Percentiles rank a stretch among this genome's conserved stretches.
phyloP scores from a whole-genome alignment of 805 yeast genomes.

The Candida hispaniensis region DNA sequence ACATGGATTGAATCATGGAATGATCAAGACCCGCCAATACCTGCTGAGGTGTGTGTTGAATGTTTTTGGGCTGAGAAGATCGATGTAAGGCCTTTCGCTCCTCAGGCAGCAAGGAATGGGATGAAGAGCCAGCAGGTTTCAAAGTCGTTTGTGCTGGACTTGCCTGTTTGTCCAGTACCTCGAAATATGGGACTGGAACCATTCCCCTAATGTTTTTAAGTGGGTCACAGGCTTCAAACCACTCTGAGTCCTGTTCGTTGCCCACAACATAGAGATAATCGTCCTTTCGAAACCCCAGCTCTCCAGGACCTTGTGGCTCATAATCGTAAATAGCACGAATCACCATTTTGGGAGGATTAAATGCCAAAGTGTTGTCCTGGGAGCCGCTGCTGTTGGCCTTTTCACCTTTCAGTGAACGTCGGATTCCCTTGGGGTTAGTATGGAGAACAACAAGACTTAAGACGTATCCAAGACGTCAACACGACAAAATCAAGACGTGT shows the following conservation, averaged over 20 bases:
- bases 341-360: constrained; percentile 61
- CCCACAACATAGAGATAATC: constrained; percentile 80
- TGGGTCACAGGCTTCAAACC: constrained; percentile 88
- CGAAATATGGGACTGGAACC: constrained; percentile 81
- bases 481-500: not conserved
- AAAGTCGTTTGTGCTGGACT: constrained; percentile 1
- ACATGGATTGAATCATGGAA: constrained; percentile 11
- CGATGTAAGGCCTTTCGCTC: constrained; percentile 15
- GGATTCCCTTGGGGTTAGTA: constrained; percentile 23
- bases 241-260: constrained; percentile 46
- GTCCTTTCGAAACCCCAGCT: constrained; percentile 65
- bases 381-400: constrained; percentile 20
- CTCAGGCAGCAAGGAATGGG: constrained; percentile 9
- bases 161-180: constrained; percentile 32
- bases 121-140: too few species aligned
- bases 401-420: constrained; percentile 29
- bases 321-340: constrained; percentile 75
- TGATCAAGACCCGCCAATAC: constrained; percentile 13
- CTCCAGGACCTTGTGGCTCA: constrained; percentile 68
- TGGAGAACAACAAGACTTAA: not conserved
- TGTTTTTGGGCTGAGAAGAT: constrained; percentile 13
- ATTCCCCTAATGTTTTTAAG: constrained; percentile 64
- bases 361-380: constrained; percentile 25
- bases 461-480: not conserved
- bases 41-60: constrained; percentile 14